Evolutionary conservation across 116 monocot species (phyloP).

Genomic region (Posidonia oceanica): DNA sequence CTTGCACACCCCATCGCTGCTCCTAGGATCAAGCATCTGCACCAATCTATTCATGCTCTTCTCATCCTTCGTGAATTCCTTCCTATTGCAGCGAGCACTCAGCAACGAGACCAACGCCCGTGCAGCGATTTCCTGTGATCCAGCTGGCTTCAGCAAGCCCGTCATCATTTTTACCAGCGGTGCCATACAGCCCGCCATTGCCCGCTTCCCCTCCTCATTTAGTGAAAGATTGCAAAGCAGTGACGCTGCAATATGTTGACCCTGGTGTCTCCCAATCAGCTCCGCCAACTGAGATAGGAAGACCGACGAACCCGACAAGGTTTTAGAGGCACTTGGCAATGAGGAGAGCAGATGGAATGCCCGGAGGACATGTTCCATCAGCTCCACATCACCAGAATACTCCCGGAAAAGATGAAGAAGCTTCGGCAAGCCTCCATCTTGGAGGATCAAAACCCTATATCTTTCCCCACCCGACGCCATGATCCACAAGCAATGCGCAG

Average conservation of each 20-base stretch:
- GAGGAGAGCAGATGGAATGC: conserved; percentile 47
- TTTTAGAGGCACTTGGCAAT: conserved; percentile 18
- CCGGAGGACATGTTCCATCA: conserved; percentile 34
- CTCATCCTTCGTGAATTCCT: conserved; percentile 43
- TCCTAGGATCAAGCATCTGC: conserved; percentile 51
- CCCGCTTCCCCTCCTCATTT: conserved; percentile 41
- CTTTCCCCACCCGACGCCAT: conserved; percentile 40
- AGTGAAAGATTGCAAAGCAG: conserved; percentile 36
- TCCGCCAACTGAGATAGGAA: conserved; percentile 48
- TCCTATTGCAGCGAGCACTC: conserved; percentile 32
- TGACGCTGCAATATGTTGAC: conserved; percentile 28
- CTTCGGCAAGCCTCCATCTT: conserved; percentile 24
- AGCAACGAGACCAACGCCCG: conserved; percentile 36
- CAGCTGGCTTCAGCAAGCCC: conserved; percentile 45
- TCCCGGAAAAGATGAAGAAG: conserved; percentile 33
- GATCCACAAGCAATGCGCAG: conserved; percentile 45
- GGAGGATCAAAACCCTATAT: conserved; percentile 25
- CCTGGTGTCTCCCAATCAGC: conserved; percentile 17
- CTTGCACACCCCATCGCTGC: conserved; percentile 35
- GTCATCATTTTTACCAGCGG: conserved; percentile 58
- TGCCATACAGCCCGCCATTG: conserved; percentile 45
- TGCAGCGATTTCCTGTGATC: conserved; percentile 51
- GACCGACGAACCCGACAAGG: conserved; percentile 15
- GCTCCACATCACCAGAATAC: conserved; percentile 8
- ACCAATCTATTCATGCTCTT: conserved; percentile 68